phyloP scores from a whole-genome alignment of 2,329 filamentous ascomycete species.

The Fusarium cicatricum region DNA sequence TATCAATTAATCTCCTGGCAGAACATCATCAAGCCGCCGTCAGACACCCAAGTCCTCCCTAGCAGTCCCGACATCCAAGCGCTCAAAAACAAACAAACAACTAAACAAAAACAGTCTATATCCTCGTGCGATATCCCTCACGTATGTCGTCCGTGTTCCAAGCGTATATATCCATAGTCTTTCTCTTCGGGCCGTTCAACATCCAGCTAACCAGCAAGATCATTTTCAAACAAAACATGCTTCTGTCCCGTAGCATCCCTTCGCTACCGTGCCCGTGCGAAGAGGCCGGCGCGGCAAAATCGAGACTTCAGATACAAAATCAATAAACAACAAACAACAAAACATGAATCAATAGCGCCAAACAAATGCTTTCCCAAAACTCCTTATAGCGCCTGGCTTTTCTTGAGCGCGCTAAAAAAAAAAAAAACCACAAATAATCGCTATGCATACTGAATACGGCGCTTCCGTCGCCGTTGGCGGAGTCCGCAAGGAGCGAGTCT shows the following conservation, averaged over 20 bases:
- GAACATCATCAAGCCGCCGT: constrained; percentile 11
- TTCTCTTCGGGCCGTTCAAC: constrained; percentile 10
- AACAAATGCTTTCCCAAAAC: constrained; percentile 38
- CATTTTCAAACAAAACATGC: constrained; percentile 18
- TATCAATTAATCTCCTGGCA: constrained; percentile 29
- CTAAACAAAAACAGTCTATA: constrained; percentile 27
- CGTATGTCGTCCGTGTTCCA: constrained; percentile 11
- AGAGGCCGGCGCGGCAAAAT: constrained; percentile 29
- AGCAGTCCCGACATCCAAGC: constrained; percentile 7
- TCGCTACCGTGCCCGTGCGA: constrained; percentile 26
- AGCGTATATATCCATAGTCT: constrained; percentile 15
- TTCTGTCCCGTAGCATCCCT: constrained; percentile 34
- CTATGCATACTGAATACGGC: constrained; percentile 62
- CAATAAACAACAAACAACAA: constrained; percentile 5
- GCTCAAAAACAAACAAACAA: neutral
- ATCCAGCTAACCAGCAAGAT: constrained; percentile 7
- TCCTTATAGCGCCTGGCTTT: constrained; percentile 42
- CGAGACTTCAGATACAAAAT: constrained; percentile 20
- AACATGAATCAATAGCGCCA: constrained; percentile 34
- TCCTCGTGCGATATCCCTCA: constrained; percentile 19
- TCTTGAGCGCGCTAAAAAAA: constrained; percentile 33
- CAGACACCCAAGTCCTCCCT: constrained; percentile 21
- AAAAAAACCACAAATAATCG: constrained; percentile 56
- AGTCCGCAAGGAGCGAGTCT: constrained; percentile 57
- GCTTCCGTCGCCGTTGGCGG: constrained; percentile 47